Evolutionary conservation across 331 rosid genomes (phyloP), one percentile per base, ranked within the genome.

Genomic region (Rosa hybrid): DNA sequence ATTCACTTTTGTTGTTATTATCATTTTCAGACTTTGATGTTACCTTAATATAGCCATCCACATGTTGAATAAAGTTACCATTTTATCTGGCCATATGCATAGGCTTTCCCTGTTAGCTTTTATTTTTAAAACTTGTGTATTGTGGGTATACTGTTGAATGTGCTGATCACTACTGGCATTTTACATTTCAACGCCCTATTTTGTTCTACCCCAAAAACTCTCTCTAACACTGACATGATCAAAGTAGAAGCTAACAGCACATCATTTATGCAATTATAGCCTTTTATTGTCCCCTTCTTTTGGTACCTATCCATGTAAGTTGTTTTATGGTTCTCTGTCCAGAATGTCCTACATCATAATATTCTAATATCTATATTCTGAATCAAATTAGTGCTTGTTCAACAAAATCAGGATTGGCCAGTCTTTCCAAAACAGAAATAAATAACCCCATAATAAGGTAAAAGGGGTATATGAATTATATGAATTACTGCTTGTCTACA

Each of bases 371-470:
- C 46, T 65, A 34, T 25, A 65, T 34, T 38, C 1, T 65, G 13
- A 65, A 16, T 34, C 71, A 7, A 65, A 14, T 65, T 16, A 65
- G 71, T 65, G 71, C 71, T 65, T 65, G 71, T 65, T 65, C 12
- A 64, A 64, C 20, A 30, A 64, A 65, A 65, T 65, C 1, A 14
- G 25, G 44, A 65, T 30, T 34, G 71, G 21, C 71, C 7, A 34
- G n/a, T 8, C 71, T 25, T 65, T 38, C 21, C 21, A 16, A 65
- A 6, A 17, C 21, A 34, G 10, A 34, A 23, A 11, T 65, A 62
- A 21, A 23, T 16, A 34, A 62, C 41, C 18, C 68, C 39, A 25
- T 25, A 7, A 14, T 62, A 4, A 62, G 41, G 41, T 25, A 25
- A 62, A 64, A 2, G 42, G 45, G n/a, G 45, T 30, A 30, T 34